Percentiles rank a stretch among this genome's conserved stretches.
Conservation (phyloP, 306 rosid species). For the Lupinus albus region DNA sequence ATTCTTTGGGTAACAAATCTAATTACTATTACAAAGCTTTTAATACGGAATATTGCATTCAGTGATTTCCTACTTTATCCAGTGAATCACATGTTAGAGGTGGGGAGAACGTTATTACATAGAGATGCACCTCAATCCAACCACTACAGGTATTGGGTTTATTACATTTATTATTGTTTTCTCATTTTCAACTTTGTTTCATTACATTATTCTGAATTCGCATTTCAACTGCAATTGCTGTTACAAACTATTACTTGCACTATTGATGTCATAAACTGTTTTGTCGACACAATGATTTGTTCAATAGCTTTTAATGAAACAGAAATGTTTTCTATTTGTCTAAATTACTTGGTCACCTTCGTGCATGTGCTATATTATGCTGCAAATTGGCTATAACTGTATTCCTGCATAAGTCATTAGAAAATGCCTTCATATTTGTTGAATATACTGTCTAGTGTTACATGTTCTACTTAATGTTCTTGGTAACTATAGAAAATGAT, state of each 20-base stretch:
- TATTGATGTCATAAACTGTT: no score
- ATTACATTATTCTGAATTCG: no score
- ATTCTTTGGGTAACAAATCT: slow-evolving; percentile 59
- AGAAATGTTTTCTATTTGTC: no score
- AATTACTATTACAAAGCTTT: slow-evolving; percentile 12
- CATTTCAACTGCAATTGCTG: no score
- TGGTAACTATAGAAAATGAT: not conserved
- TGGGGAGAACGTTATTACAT: slow-evolving; percentile 60
- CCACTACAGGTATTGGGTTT: slow-evolving; percentile 54
- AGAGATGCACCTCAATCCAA: slow-evolving; percentile 68
- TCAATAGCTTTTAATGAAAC: no score
- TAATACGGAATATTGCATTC: not conserved
- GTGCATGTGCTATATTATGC: no score
- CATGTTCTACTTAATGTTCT: slow-evolving; percentile 22
- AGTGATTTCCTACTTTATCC: slow-evolving; percentile 27
- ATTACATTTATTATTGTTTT: slow-evolving; percentile 21
- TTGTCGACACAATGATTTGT: no score
- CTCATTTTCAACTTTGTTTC: no score
- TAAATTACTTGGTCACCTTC: no score
- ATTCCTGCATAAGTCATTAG: no score
- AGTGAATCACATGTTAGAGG: slow-evolving; percentile 77
- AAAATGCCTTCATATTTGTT: not conserved
- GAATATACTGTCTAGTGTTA: slow-evolving; percentile 1
- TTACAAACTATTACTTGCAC: no score
- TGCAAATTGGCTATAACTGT: no score